Conservation (phyloP, 345 rosid species). For the Rhodamnia rubescens region DNA sequence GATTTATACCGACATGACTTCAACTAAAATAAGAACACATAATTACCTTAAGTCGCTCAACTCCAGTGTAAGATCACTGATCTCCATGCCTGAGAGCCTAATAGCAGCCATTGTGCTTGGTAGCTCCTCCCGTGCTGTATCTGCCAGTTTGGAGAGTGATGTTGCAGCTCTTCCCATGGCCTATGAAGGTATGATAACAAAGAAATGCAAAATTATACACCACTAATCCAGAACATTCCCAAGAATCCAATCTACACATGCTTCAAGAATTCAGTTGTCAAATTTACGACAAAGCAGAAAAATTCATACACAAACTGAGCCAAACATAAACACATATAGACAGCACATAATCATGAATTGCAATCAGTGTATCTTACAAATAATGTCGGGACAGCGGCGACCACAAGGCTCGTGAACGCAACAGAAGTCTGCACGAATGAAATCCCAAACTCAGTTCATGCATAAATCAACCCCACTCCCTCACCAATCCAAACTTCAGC, state of each 20-base stretch:
- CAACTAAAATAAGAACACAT: background rate
- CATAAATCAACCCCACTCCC: background rate
- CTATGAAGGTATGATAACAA: constrained; percentile 13
- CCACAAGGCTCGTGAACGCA: constrained; percentile 68
- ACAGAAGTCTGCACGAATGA: constrained; percentile 55
- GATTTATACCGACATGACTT: background rate
- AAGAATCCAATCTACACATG: background rate
- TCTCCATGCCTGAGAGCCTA: constrained; percentile 95
- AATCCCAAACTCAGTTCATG: background rate
- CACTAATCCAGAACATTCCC: background rate
- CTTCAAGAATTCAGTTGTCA: background rate
- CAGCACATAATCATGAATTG: background rate
- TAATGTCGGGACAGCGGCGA: constrained; percentile 77
- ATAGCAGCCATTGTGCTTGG: constrained; percentile 92
- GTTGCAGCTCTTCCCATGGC: constrained; percentile 83
- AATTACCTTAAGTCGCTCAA: constrained; percentile 77
- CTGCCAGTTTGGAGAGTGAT: constrained; percentile 85
- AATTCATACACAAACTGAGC: background rate
- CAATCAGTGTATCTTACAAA: constrained; percentile 34
- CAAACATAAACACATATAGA: background rate
- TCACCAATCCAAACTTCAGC: background rate
- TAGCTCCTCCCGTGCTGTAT: constrained; percentile 84
- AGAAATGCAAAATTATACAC: background rate
- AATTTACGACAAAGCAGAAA: background rate
- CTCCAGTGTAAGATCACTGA: constrained; percentile 93